Evolutionary conservation across 306 rosid species (phyloP).

Genomic region (Corylus avellana): DNA sequence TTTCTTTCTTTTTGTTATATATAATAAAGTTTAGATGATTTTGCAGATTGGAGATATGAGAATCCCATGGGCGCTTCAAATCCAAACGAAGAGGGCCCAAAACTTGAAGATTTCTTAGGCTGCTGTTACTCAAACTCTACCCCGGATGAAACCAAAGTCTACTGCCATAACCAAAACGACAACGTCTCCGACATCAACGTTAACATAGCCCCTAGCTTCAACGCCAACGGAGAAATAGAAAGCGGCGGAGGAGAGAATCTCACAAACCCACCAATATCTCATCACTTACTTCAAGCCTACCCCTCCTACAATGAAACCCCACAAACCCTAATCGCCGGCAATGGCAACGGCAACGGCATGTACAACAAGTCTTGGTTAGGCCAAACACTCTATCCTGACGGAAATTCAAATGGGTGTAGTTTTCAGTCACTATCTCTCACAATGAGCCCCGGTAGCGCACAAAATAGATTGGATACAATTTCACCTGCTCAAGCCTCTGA

Average conservation of each 20-base stretch:
- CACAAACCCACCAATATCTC: constrained; percentile 31
- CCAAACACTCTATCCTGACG: constrained; percentile 51
- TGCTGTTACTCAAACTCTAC: constrained; percentile 72
- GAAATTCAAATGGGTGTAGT: constrained; percentile 45
- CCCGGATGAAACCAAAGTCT: constrained; percentile 50
- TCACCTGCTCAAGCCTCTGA: constrained; percentile 44
- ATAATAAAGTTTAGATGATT: background rate
- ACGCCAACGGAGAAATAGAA: constrained; percentile 41
- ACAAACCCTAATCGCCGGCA: constrained; percentile 41
- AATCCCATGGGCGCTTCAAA: constrained; percentile 49
- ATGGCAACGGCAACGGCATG: constrained; percentile 35
- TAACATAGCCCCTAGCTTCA: constrained; percentile 53
- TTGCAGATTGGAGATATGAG: constrained; percentile 80
- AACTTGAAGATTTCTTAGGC: constrained; percentile 95
- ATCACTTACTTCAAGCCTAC: constrained; percentile 45
- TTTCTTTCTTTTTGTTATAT: background rate
- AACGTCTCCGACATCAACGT: constrained; percentile 53
- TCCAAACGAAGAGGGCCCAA: constrained; percentile 65
- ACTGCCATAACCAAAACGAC: constrained; percentile 38
- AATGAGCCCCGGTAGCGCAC: constrained; percentile 59
- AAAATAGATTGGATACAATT: constrained; percentile 44
- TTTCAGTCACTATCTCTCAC: constrained; percentile 70
- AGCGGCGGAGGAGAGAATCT: constrained; percentile 31
- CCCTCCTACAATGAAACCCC: constrained; percentile 44
- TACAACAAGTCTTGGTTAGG: constrained; percentile 84